These are phyloP conservation scores for Microthlaspi erraticum DNA, from an alignment of 345 rosid species.

Conservation along the genomic window DNA sequence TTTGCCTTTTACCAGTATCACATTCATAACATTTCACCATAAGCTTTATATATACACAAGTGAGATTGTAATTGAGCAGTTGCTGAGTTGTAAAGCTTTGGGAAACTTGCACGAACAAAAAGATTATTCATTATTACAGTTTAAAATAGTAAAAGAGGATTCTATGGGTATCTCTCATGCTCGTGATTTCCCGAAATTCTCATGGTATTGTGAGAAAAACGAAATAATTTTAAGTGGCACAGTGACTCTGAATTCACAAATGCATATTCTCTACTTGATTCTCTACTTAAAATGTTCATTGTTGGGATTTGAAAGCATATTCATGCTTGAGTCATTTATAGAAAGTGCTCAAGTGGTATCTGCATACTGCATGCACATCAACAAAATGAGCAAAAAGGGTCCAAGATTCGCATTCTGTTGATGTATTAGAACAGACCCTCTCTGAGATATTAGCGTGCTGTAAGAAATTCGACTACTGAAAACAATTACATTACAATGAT, in stretches of 20 bases:
- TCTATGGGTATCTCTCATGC: constrained; percentile 33
- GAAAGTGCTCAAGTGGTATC: constrained; percentile 34
- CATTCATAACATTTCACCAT: constrained; percentile 19
- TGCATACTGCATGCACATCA: constrained; percentile 32
- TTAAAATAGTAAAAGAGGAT: constrained; percentile 38
- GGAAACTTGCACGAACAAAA: constrained; percentile 36
- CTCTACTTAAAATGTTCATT: constrained; percentile 29
- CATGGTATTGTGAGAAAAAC: constrained; percentile 20
- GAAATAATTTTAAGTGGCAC: constrained; percentile 36
- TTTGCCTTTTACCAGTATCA: constrained; percentile 24
- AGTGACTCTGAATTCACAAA: constrained; percentile 33
- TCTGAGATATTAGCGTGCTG: constrained; percentile 9
- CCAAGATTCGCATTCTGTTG: constrained; percentile 13
- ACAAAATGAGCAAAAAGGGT: constrained; percentile 21
- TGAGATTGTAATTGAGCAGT: constrained; percentile 21
- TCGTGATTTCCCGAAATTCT: constrained; percentile 12
- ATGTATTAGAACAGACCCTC: constrained; percentile 22
- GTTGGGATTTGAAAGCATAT: constrained; percentile 38
- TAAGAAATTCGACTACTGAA: no score
- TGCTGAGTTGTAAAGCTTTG: constrained; percentile 45
- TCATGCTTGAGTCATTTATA: constrained; percentile 36
- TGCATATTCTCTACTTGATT: constrained; percentile 42
- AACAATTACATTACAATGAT: no score
- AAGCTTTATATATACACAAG: constrained; percentile 6
- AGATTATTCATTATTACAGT: constrained; percentile 38